Conservation (phyloP, 345 rosid genomes). For the Gossypium thurberi region DNA sequence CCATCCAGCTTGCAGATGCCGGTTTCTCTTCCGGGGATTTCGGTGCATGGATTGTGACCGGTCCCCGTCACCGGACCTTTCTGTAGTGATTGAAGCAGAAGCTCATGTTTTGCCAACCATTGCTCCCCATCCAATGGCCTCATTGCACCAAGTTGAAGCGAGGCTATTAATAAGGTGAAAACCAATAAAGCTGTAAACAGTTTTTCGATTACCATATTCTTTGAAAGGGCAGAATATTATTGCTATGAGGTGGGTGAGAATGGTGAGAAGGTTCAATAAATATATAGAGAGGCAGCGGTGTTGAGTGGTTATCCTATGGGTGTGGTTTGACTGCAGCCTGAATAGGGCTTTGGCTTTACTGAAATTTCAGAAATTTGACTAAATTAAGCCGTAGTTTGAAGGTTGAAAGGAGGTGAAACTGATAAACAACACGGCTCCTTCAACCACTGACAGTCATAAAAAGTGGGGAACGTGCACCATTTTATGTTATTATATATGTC, state of each 20-base stretch:
- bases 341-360: background rate
- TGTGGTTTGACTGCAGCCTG: background rate
- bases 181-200: background rate
- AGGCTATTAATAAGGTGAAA: background rate
- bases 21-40: constrained; percentile 15
- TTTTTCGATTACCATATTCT: background rate
- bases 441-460: background rate
- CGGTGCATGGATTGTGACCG: constrained; percentile 17
- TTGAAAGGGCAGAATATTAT: background rate
- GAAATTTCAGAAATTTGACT: constrained; percentile 11
- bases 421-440: constrained; percentile 19
- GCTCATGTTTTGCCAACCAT: background rate
- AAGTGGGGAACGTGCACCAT: background rate
- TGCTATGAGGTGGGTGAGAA: background rate
- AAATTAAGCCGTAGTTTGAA: constrained; percentile 5
- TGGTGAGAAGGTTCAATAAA: background rate
- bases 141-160: constrained; percentile 12
- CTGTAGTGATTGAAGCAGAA: constrained; percentile 13
- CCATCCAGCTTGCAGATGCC: constrained; percentile 18
- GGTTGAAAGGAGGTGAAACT: constrained; percentile 16
- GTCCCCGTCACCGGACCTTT: constrained; percentile 9
- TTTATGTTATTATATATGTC: background rate
- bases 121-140: constrained; percentile 14
- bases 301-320: background rate
- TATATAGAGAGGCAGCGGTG: background rate